A percentile compares a stretch with the other conserved stretches of the same genome.
These are phyloP conservation scores for Eutypa lata DNA, from an alignment of 2,329 filamentous ascomycete species.

Conservation along the genomic window DNA sequence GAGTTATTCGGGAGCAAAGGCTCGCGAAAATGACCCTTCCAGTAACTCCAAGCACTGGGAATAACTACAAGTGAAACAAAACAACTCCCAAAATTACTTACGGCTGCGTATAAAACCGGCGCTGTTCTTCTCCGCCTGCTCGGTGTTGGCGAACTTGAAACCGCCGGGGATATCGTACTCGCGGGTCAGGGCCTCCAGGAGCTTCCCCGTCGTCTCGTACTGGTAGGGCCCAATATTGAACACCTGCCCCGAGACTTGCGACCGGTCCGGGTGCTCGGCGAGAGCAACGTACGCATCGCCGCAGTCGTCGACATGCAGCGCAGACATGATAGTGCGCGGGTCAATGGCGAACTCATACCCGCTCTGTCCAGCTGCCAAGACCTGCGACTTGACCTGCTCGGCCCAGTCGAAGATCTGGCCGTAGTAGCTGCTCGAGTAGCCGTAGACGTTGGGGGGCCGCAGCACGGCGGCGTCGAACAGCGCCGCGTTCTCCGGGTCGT, in stretches of 20 bases:
- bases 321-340: constrained; percentile 40
- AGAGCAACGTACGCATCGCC: constrained; percentile 45
- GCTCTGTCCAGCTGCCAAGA: constrained; percentile 20
- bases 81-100: too few relatives aligned
- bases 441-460: constrained; percentile 46
- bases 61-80: too few relatives aligned
- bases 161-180: constrained; percentile 38
- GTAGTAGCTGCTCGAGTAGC: constrained; percentile 43
- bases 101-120: constrained; percentile 2
- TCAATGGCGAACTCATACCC: constrained; percentile 26
- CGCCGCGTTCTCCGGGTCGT: constrained; percentile 36
- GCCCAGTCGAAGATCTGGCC: constrained; percentile 34
- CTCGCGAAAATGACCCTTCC: too few relatives aligned
- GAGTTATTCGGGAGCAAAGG: too few relatives aligned
- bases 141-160: constrained; percentile 18
- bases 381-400: constrained; percentile 15
- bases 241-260: constrained; percentile 32
- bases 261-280: constrained; percentile 32
- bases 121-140: constrained; percentile 1
- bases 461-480: constrained; percentile 42
- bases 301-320: constrained; percentile 48
- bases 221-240: constrained; percentile 44
- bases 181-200: constrained; percentile 33
- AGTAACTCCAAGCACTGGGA: too few relatives aligned
- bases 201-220: constrained; percentile 42